These are phyloP conservation scores for Babesia microti DNA, from an alignment of 169 alveolate genomes.

Conservation along the genomic window DNA sequence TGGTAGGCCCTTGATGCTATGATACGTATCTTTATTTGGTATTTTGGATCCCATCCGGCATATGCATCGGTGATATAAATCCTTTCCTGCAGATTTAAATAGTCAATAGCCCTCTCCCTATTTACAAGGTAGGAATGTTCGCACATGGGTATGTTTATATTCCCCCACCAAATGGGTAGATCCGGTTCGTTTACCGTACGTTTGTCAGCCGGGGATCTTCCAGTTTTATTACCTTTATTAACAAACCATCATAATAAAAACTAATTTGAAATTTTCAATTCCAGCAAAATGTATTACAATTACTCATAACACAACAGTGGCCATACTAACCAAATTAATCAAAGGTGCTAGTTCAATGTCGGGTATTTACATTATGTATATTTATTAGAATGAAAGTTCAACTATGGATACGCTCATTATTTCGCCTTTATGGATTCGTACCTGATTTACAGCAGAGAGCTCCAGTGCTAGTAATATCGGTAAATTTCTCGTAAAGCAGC, in stretches of 20 bases:
- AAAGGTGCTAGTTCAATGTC: slow-evolving; percentile 1
- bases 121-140: slow-evolving; percentile 72
- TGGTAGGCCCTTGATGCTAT: slow-evolving; percentile 88
- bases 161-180: slow-evolving; percentile 89
- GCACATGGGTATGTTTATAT: slow-evolving; percentile 82
- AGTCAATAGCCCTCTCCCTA: slow-evolving; percentile 84
- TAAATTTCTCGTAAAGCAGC: slow-evolving; percentile 55
- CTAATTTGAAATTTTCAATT: background rate
- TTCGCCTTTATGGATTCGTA: background rate
- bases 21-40: slow-evolving; percentile 77
- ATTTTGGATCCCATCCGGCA: slow-evolving; percentile 93
- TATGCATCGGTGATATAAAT: slow-evolving; percentile 86
- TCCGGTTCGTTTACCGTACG: slow-evolving; percentile 77
- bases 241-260: background rate
- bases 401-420: background rate
- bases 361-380: background rate
- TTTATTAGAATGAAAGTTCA: background rate
- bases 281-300: background rate
- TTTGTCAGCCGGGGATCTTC: slow-evolving; percentile 85
- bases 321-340: background rate
- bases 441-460: slow-evolving; percentile 72
- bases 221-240: slow-evolving; percentile 69
- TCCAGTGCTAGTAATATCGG: slow-evolving; percentile 68
- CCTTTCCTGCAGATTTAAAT: slow-evolving; percentile 71
- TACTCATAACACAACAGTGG: background rate